Base-by-base conservation (phyloP, 2,329 filamentous ascomycete genomes). In the Nannizziopsis barbatae region DNA sequence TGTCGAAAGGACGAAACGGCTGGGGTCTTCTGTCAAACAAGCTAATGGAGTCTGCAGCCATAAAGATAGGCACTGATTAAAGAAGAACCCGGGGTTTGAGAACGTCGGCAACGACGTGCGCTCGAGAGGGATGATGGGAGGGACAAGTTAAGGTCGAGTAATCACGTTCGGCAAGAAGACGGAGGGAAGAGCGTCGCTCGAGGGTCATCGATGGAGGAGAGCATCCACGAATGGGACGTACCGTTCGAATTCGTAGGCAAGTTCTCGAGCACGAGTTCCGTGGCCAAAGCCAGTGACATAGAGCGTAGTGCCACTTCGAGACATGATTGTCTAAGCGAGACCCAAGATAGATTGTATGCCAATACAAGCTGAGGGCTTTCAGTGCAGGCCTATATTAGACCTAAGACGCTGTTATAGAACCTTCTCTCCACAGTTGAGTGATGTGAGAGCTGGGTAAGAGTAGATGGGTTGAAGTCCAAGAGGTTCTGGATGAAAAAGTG, bases 201-300 rank as follows among this genome's bases (percentile, higher is more conserved):
- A 42, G 40, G 53, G 57, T 52, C 53, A 56, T 55, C 58, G 58
- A 53, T 52, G 56, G 58, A 56, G 62, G 56, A 60, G 60, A 53
- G 56, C 43, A 52, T 50, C 47, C 43, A 51, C 50, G 46, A 50
- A 42, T 51, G 44, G 76, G 77, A 94, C 89, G 81, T 95, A 95
- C 87, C 90, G 88, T 89, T 96, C 90, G 85, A 96, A 96, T 79
- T 96, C 90, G 85, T 94, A 95, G 76, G 90, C 88, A 70, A 96
- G 86, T 77, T 98, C 89, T 81, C 92, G 87, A 70, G 92, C 88
- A 76, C 92, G 87, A 70, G 90, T 95, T 71, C 90, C 88, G 73
- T 95, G 88, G 79, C 90, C 93, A 72, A 98, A 98, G 79, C 92
- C 92, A 65, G 89, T 95, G 71, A 96, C 90, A 76, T 96, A 96